phyloP scores from a whole-genome alignment of 306 rosid genomes.

The Lupinus albus region DNA sequence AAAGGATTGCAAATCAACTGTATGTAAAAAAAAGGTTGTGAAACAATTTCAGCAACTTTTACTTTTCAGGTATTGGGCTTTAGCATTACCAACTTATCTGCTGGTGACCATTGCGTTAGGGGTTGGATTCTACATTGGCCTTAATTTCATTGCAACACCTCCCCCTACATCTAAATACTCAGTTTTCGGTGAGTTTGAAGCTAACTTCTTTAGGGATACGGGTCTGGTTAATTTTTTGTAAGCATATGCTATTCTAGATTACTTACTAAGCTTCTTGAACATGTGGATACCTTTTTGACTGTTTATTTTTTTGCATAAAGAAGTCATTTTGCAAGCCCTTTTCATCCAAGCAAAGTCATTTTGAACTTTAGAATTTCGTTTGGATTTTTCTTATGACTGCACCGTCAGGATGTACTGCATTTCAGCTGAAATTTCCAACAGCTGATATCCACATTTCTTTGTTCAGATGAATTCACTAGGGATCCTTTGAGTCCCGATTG shows the following conservation, averaged over 20 bases:
- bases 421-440: conserved; percentile 1
- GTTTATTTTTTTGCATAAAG: background rate
- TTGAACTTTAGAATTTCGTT: conserved; percentile 29
- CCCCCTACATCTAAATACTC: conserved; percentile 65
- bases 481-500: conserved; percentile 55
- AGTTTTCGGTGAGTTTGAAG: conserved; percentile 61
- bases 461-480: conserved; percentile 77
- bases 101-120: conserved; percentile 67
- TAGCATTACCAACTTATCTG: conserved; percentile 76
- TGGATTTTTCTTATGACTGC: conserved; percentile 13
- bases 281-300: conserved; percentile 4
- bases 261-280: conserved; percentile 12
- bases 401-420: conserved; percentile 8
- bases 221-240: conserved; percentile 1
- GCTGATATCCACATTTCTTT: conserved; percentile 29
- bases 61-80: conserved; percentile 82
- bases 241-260: conserved; percentile 4
- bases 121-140: conserved; percentile 75
- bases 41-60: conserved; percentile 8
- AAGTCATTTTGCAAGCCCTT: background rate
- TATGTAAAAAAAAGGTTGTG: background rate
- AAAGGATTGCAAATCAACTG: conserved; percentile 7
- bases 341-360: conserved; percentile 11
- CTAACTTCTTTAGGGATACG: background rate
- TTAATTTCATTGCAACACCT: conserved; percentile 87